Evolutionary conservation across 345 rosid species (phyloP).

Genomic region (Carallia brachiata): DNA sequence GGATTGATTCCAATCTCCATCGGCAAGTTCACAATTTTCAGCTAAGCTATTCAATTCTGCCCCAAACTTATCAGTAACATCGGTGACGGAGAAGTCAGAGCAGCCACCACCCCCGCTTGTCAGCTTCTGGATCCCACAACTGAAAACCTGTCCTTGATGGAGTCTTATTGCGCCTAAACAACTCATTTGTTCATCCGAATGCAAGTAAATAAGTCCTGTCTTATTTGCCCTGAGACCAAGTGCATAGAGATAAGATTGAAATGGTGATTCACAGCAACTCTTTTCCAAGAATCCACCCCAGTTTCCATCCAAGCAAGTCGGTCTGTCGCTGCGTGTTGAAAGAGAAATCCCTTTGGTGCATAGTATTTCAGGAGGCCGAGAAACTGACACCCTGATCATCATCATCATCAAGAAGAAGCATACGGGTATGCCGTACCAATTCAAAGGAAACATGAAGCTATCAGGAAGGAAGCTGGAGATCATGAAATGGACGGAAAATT

Average conservation of each 20-base stretch:
- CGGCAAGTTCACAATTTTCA: constrained; percentile 23
- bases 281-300: constrained; percentile 42
- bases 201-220: constrained; percentile 35
- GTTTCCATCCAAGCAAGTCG: constrained; percentile 28
- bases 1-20: constrained; percentile 12
- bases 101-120: constrained; percentile 38
- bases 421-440: background rate
- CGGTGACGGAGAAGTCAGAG: constrained; percentile 35
- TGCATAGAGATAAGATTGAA: constrained; percentile 29
- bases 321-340: background rate
- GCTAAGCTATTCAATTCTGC: constrained; percentile 18
- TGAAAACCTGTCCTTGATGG: constrained; percentile 19
- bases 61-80: constrained; percentile 29
- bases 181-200: constrained; percentile 33
- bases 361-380: constrained; percentile 13
- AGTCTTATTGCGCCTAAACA: constrained; percentile 29
- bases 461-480: background rate
- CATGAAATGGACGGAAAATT: too few relatives aligned
- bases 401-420: constrained; percentile 21
- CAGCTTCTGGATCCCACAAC: constrained; percentile 46
- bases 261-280: constrained; percentile 33
- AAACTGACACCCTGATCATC: constrained; percentile 7
- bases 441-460: background rate
- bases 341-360: constrained; percentile 28
- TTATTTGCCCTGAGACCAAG: constrained; percentile 32